These are phyloP conservation scores for Pyrus hybrid DNA, from an alignment of 331 rosid species.

Conservation along the genomic window DNA sequence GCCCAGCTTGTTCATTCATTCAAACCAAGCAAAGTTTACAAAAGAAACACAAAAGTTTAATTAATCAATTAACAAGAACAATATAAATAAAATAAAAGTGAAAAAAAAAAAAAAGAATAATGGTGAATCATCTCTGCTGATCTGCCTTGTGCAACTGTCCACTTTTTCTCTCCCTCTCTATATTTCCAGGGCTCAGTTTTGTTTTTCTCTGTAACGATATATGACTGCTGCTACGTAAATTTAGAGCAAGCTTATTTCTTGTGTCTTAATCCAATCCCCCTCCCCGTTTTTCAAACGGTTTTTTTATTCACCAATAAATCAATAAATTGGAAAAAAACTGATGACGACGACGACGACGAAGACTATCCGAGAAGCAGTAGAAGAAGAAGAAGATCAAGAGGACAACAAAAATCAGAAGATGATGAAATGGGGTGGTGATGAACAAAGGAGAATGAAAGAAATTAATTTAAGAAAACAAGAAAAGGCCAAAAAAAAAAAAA, in stretches of 20 bases:
- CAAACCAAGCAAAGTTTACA: conserved; percentile 9
- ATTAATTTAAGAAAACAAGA: not conserved
- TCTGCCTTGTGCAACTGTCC: not conserved
- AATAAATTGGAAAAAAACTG: conserved; percentile 19
- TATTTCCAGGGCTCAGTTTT: not conserved
- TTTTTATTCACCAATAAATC: conserved; percentile 30
- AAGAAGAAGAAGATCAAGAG: not conserved
- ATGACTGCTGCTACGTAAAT: not conserved
- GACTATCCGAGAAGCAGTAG: not conserved
- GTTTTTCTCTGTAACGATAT: conserved; percentile 4
- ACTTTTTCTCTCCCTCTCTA: not conserved
- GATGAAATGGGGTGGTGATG: not conserved
- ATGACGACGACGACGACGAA: not conserved
- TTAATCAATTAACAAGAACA: not conserved
- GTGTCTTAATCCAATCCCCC: conserved; percentile 17
- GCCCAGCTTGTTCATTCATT: conserved; percentile 6
- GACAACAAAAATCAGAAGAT: not conserved
- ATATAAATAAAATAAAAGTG: not conserved
- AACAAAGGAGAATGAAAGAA: not conserved
- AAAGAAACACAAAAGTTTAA: not conserved
- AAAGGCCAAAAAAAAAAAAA: too few relatives aligned
- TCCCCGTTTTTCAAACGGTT: too few relatives aligned
- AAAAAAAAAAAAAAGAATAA: not conserved
- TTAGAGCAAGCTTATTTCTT: conserved; percentile 11
- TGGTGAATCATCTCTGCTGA: conserved; percentile 9